A percentile compares a stretch with the other conserved stretches of the same genome.
These are phyloP conservation scores for Amorphotheca resinae DNA, from an alignment of 495 filamentous ascomycete species.

Conservation along the genomic window DNA sequence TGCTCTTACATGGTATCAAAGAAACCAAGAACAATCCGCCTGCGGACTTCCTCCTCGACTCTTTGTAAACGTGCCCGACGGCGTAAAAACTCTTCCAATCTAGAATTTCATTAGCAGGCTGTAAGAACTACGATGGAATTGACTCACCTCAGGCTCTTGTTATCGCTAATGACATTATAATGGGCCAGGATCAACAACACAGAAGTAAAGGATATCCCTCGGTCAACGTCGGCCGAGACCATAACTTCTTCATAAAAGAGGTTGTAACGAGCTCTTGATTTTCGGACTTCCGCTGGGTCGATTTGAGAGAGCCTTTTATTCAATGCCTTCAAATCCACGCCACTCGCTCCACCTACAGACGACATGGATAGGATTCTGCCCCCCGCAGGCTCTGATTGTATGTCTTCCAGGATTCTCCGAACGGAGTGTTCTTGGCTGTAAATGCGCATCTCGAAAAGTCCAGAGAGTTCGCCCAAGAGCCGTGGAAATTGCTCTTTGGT, in stretches of 20 bases:
- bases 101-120: constrained; percentile 21
- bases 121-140: not conserved
- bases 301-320: constrained; percentile 64
- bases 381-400: constrained; percentile 44
- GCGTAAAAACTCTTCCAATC: constrained; percentile 87
- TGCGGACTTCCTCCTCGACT: constrained; percentile 89
- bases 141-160: constrained; percentile 71
- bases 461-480: constrained; percentile 80
- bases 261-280: constrained; percentile 67
- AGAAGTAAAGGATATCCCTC: constrained; percentile 83
- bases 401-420: constrained; percentile 67
- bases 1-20: constrained; percentile 70
- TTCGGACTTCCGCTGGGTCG: constrained; percentile 59
- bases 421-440: constrained; percentile 87
- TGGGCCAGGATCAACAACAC: constrained; percentile 97
- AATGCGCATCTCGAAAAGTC: constrained; percentile 94
- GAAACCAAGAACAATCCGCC: constrained; percentile 83
- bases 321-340: constrained; percentile 66
- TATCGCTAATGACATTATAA: constrained; percentile 98
- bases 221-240: constrained; percentile 77
- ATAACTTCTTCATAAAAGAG: constrained; percentile 93
- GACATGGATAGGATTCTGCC: constrained; percentile 42
- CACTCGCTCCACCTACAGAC: constrained; percentile 36
- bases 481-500: constrained; percentile 84
- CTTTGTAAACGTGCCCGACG: constrained; percentile 82